A percentile compares a stretch with the other conserved stretches of the same genome.
Evolutionary conservation across 1,284 basidiomycete genomes (phyloP).

Genomic region (Trichosporon ovoides): DNA sequence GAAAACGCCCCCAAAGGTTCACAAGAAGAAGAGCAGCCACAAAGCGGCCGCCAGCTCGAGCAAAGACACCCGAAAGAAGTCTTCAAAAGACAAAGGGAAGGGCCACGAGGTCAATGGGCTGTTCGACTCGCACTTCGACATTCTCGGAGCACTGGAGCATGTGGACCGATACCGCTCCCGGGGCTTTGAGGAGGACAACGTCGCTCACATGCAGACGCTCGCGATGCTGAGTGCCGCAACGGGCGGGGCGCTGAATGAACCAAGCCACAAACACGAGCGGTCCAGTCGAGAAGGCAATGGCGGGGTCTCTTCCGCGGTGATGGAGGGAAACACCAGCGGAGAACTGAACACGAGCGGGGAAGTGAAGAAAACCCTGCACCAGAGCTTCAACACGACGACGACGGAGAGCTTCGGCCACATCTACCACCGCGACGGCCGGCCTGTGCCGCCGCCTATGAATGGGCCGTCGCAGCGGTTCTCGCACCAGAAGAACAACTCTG

Average conservation of each 20-base stretch:
- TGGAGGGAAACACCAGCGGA: not conserved
- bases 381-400: constrained; percentile 11
- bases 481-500: not conserved
- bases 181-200: not conserved
- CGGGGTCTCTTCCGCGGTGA: no score
- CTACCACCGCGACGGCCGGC: constrained; percentile 31
- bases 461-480: not conserved
- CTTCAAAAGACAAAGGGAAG: not conserved
- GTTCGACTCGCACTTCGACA: not conserved
- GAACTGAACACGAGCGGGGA: not conserved
- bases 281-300: no score
- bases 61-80: not conserved
- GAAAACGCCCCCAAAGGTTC: not conserved
- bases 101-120: not conserved
- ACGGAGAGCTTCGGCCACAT: constrained; percentile 45
- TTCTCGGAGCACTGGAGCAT: not conserved
- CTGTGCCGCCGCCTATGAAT: constrained; percentile 15
- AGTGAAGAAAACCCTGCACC: constrained; percentile 1
- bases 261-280: not conserved
- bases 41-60: not conserved
- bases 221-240: not conserved
- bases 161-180: not conserved
- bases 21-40: not conserved
- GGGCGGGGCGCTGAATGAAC: not conserved
- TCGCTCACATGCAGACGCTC: not conserved